Evolutionary conservation across 106 monocot species (phyloP).

Genomic region (Xerophyta viscosa): DNA sequence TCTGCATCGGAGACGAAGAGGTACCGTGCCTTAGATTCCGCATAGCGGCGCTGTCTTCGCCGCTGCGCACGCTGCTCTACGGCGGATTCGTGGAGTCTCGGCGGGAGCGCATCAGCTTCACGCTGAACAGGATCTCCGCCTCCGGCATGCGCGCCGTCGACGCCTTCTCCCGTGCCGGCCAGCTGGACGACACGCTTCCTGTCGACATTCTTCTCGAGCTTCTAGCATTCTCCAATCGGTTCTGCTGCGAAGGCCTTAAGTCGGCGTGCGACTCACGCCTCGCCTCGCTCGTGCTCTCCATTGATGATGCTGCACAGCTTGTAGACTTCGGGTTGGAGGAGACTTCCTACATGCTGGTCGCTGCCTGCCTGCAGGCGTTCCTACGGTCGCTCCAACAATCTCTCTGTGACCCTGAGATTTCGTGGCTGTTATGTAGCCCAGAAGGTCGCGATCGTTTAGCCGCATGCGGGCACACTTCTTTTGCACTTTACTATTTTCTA

Average conservation of each 20-base stretch:
- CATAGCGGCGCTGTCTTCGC: constrained; percentile 72
- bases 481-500: constrained; percentile 72
- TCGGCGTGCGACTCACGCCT: constrained; percentile 65
- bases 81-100: constrained; percentile 76
- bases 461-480: constrained; percentile 63
- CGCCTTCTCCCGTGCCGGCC: constrained; percentile 36
- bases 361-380: constrained; percentile 83
- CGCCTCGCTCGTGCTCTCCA: constrained; percentile 31
- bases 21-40: constrained; percentile 45
- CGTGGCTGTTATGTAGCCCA: constrained; percentile 45
- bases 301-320: constrained; percentile 66
- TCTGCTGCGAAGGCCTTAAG: constrained; percentile 84
- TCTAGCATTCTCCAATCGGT: constrained; percentile 77
- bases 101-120: constrained; percentile 69
- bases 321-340: constrained; percentile 76
- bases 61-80: constrained; percentile 59
- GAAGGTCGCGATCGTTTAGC: constrained; percentile 57
- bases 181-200: constrained; percentile 33
- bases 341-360: constrained; percentile 60
- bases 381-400: constrained; percentile 65
- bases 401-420: constrained; percentile 47
- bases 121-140: constrained; percentile 58
- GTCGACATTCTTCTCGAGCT: constrained; percentile 56
- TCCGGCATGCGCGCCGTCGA: constrained; percentile 58
- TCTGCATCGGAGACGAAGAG: constrained; percentile 81